Conservation (phyloP, 768 basidiomycete species). For the Cystobasidium onofrii region DNA sequence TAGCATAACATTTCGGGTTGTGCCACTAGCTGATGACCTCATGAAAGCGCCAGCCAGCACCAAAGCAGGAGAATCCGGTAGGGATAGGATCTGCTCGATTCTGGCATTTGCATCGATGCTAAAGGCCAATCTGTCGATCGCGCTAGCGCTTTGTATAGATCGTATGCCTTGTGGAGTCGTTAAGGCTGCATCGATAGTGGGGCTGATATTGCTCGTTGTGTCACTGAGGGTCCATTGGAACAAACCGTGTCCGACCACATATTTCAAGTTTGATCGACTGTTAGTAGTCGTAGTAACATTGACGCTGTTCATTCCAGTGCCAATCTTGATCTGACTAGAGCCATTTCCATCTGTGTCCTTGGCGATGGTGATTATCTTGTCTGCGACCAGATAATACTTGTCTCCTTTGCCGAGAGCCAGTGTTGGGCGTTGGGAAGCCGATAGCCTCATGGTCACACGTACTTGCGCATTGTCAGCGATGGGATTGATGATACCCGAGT, state of each 20-base stretch:
- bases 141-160: constrained; percentile 35
- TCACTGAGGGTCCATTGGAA: constrained; percentile 10
- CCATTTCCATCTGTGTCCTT: constrained; percentile 49
- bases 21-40: constrained; percentile 51
- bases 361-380: constrained; percentile 67
- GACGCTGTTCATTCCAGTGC: constrained; percentile 46
- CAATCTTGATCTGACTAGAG: constrained; percentile 32
- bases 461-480: constrained; percentile 48
- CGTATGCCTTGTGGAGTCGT: neutral
- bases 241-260: constrained; percentile 20
- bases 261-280: neutral
- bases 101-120: constrained; percentile 22
- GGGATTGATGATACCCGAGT: constrained; percentile 74
- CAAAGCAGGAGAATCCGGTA: neutral
- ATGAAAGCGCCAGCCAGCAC: constrained; percentile 62
- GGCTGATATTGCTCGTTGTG: neutral
- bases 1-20: constrained; percentile 57
- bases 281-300: constrained; percentile 25
- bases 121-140: constrained; percentile 37
- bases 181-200: constrained; percentile 1
- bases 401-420: constrained; percentile 57
- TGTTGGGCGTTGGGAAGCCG: constrained; percentile 63
- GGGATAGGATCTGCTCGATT: constrained; percentile 4
- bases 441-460: constrained; percentile 15
- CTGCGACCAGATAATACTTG: constrained; percentile 75